Conservation (phyloP, 2,329 filamentous ascomycete genomes). For the Fusarium avenaceum region DNA sequence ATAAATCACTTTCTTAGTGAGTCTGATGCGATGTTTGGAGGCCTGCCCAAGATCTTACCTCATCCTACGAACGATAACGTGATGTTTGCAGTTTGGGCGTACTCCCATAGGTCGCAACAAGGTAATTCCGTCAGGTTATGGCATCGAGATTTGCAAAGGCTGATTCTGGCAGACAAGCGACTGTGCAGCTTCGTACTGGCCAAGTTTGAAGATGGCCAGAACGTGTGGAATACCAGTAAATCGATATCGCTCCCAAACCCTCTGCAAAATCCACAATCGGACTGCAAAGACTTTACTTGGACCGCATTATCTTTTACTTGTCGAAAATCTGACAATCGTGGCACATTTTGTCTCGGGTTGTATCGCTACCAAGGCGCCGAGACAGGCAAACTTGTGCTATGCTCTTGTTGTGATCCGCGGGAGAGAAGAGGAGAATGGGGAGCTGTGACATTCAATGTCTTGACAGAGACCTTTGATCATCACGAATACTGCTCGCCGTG, state of each 20-base stretch:
- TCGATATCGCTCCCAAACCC: conserved; percentile 37
- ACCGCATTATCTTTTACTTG: conserved; percentile 4
- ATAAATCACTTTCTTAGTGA: conserved; percentile 9
- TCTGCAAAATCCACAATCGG: background rate
- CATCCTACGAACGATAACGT: conserved; percentile 41
- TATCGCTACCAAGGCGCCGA: conserved; percentile 15
- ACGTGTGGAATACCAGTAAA: conserved; percentile 12
- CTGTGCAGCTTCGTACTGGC: conserved; percentile 21
- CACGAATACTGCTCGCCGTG: conserved; percentile 22
- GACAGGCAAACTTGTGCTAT: background rate
- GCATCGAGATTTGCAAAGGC: background rate
- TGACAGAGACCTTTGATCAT: conserved; percentile 29
- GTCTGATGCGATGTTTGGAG: conserved; percentile 10
- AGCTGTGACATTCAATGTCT: conserved; percentile 37
- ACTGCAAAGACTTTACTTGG: background rate
- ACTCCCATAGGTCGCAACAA: background rate
- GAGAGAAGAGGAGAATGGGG: conserved; percentile 30
- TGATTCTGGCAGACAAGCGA: conserved; percentile 11
- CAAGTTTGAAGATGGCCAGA: conserved; percentile 26
- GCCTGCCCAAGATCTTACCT: conserved; percentile 40
- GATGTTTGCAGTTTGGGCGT: conserved; percentile 34
- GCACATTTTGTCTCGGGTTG: conserved; percentile 35
- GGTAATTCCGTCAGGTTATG: conserved; percentile 5
- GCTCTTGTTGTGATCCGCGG: conserved; percentile 14
- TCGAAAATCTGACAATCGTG: conserved; percentile 32